A percentile compares a stretch with the other conserved stretches of the same genome.
These are phyloP conservation scores for Aspergillus calidoustus DNA, from an alignment of 2,329 filamentous ascomycete genomes.

Conservation along the genomic window DNA sequence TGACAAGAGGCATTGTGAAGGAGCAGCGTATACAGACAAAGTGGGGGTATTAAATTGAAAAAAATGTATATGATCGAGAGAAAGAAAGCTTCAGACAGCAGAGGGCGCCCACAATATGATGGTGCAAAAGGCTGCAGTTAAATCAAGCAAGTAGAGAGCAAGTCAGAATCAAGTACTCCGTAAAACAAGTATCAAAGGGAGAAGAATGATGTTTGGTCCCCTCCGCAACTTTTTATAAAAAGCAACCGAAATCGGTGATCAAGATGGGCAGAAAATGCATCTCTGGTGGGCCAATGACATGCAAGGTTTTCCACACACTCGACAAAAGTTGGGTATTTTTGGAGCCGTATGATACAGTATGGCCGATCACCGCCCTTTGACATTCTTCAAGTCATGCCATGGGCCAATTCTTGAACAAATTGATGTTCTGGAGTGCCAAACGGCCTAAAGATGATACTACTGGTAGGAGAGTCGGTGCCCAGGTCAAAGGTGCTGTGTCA, in stretches of 20 bases:
- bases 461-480: background rate
- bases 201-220: constrained; percentile 1
- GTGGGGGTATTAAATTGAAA: background rate
- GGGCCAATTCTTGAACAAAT: background rate
- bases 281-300: constrained; percentile 20
- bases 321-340: constrained; percentile 9
- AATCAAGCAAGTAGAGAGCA: background rate
- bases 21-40: background rate
- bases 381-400: constrained; percentile 3
- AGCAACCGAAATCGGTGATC: constrained; percentile 19
- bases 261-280: constrained; percentile 16
- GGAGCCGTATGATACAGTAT: constrained; percentile 10
- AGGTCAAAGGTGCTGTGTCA: background rate
- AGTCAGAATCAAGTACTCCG: background rate
- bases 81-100: background rate
- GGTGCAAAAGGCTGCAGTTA: background rate
- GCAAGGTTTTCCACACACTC: constrained; percentile 13
- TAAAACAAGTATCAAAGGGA: background rate
- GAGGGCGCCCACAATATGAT: background rate
- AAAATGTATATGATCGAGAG: background rate
- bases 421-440: background rate
- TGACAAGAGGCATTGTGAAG: constrained; percentile 47
- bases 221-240: constrained; percentile 9
- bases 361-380: background rate
- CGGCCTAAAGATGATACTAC: too few relatives aligned